phyloP scores from a whole-genome alignment of 1,284 basidiomycete genomes.

The Ceratobasidium sp. region DNA sequence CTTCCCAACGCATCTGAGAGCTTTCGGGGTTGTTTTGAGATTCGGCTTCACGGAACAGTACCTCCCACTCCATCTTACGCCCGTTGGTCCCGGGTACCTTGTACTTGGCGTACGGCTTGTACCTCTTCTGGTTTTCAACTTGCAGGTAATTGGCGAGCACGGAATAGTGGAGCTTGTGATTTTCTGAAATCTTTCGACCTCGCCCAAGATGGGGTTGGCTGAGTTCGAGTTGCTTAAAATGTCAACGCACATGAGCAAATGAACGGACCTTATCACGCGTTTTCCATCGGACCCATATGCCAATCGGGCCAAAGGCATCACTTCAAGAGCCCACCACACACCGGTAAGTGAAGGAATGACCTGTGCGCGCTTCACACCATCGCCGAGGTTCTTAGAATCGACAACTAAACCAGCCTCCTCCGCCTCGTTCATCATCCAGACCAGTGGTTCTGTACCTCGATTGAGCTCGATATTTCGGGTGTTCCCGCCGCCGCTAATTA shows the following conservation, averaged over 20 bases:
- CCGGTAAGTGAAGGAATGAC: background rate
- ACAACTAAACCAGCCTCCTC: background rate
- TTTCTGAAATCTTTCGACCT: background rate
- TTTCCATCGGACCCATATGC: background rate
- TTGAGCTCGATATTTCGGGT: constrained; percentile 47
- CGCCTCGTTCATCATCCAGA: constrained; percentile 53
- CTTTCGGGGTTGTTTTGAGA: too few relatives aligned
- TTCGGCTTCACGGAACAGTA: background rate
- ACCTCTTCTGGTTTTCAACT: background rate
- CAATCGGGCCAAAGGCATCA: background rate
- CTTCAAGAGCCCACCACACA: background rate
- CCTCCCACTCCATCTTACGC: background rate
- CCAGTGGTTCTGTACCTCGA: constrained; percentile 40
- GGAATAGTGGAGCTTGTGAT: constrained; percentile 17
- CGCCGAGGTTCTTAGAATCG: constrained; percentile 17
- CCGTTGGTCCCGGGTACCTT: background rate
- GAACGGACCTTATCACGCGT: background rate
- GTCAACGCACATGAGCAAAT: too few relatives aligned
- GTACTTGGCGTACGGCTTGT: background rate
- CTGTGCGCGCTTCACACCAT: background rate
- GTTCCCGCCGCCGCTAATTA: constrained; percentile 51
- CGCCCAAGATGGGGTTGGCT: background rate
- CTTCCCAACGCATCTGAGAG: background rate
- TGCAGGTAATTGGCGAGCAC: constrained; percentile 14
- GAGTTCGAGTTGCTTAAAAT: background rate